Evolutionary conservation across 371 early-diverging fungal genomes (phyloP).

Genomic region (Smittium culicis): DNA sequence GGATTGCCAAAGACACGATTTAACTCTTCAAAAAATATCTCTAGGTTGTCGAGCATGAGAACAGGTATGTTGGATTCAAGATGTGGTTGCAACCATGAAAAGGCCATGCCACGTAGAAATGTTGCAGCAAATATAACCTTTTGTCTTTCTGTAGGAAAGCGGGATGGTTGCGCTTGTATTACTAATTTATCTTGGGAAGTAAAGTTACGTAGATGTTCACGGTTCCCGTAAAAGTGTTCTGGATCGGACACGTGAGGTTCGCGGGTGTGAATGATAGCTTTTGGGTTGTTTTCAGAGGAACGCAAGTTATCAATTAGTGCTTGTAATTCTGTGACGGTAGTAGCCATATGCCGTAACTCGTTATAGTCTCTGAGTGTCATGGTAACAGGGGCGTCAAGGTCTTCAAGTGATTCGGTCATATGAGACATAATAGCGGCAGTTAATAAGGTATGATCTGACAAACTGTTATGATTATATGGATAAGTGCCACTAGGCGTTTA

Average conservation of each 20-base stretch:
- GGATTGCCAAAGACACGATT: not conserved
- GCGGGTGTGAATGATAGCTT: slow-evolving; percentile 3
- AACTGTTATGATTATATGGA: too few species aligned
- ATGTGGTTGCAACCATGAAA: slow-evolving; percentile 13
- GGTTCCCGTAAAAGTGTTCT: slow-evolving; percentile 12
- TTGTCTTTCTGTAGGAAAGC: not conserved
- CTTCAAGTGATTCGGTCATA: not conserved
- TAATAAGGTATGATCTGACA: slow-evolving; percentile 4
- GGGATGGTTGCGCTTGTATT: slow-evolving; percentile 3
- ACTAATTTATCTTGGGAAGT: slow-evolving; percentile 10
- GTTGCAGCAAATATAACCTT: slow-evolving; percentile 12
- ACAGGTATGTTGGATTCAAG: slow-evolving; percentile 4
- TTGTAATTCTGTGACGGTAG: not conserved
- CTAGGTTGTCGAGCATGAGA: not conserved
- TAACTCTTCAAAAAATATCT: not conserved
- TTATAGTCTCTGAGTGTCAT: slow-evolving; percentile 11
- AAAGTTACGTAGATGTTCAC: slow-evolving; percentile 4
- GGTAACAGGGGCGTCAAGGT: slow-evolving; percentile 8
- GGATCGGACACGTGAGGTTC: slow-evolving; percentile 12
- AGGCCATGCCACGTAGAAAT: slow-evolving; percentile 10
- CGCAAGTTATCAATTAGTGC: slow-evolving; percentile 5
- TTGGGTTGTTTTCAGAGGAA: not conserved
- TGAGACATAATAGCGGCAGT: not conserved
- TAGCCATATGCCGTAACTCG: slow-evolving; percentile 9
- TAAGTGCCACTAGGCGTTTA: too few species aligned